Evolutionary conservation across 1,284 basidiomycete genomes (phyloP).

Genomic region (Earliella scabrosa): DNA sequence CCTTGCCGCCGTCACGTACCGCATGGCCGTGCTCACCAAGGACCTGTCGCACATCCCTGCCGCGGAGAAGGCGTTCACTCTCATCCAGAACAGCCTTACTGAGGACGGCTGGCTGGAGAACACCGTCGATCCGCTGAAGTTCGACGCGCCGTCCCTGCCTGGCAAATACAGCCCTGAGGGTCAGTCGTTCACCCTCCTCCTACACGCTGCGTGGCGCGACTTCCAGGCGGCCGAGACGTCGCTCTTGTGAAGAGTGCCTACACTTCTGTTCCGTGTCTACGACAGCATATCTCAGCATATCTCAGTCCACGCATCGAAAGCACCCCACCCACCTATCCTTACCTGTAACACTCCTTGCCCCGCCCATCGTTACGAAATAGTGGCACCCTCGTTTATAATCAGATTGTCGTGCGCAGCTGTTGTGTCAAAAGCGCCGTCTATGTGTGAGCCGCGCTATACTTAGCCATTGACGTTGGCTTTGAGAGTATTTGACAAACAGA

Average conservation of each 20-base stretch:
- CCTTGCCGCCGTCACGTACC: conserved; percentile 53
- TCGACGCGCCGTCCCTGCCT: conserved; percentile 44
- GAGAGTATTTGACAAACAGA: neutral
- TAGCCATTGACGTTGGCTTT: no score
- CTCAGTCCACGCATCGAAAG: no score
- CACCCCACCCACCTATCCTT: no score
- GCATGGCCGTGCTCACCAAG: conserved; percentile 39
- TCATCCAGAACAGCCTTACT: conserved; percentile 44
- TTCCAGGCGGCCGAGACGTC: conserved; percentile 27
- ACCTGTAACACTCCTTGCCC: no score
- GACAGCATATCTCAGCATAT: no score
- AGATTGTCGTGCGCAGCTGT: no score
- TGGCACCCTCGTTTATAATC: no score
- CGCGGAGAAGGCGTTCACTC: conserved; percentile 45
- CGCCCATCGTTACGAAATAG: no score
- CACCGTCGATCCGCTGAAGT: conserved; percentile 67
- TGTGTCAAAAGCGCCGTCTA: no score
- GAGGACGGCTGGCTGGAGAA: conserved; percentile 57
- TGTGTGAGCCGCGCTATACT: no score
- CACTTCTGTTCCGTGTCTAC: no score
- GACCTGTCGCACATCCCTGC: conserved; percentile 39
- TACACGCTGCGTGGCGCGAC: conserved; percentile 64
- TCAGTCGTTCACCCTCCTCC: conserved; percentile 70
- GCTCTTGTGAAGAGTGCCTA: no score
- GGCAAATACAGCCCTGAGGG: conserved; percentile 57